These are phyloP conservation scores for Fusarium piperis DNA, from an alignment of 2,329 filamentous ascomycete species.

Conservation along the genomic window DNA sequence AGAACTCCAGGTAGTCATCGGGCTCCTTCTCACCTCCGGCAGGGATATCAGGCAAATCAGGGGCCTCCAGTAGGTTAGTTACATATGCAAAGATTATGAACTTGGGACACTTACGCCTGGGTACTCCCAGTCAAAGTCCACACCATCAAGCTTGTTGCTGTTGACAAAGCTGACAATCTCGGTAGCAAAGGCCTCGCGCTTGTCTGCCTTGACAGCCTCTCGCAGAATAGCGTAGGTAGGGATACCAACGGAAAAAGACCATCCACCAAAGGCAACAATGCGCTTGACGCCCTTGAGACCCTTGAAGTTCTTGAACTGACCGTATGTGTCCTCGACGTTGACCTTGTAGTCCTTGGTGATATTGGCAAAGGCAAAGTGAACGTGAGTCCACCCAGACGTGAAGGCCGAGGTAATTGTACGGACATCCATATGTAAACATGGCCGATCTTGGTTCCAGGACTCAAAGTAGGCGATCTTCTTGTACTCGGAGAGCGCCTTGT, in stretches of 20 bases:
- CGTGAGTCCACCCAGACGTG: slow-evolving; percentile 39
- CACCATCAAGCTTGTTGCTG: slow-evolving; percentile 49
- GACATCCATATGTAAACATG: slow-evolving; percentile 42
- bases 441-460: slow-evolving; percentile 44
- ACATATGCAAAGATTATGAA: too few relatives aligned
- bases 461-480: slow-evolving; percentile 44
- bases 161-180: slow-evolving; percentile 51
- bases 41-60: slow-evolving; percentile 44
- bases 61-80: not conserved
- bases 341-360: slow-evolving; percentile 37
- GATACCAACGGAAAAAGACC: slow-evolving; percentile 33
- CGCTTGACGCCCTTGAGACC: slow-evolving; percentile 28
- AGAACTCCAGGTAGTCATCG: slow-evolving; percentile 31
- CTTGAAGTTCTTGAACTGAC: slow-evolving; percentile 35
- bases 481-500: not conserved
- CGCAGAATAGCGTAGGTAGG: slow-evolving; percentile 31
- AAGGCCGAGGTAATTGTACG: slow-evolving; percentile 24
- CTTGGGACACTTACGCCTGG: slow-evolving; percentile 31
- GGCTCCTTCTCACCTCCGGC: slow-evolving; percentile 23
- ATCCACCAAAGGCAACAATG: slow-evolving; percentile 45
- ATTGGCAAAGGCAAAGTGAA: slow-evolving; percentile 51
- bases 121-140: slow-evolving; percentile 58
- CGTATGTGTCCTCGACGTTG: slow-evolving; percentile 23
- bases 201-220: slow-evolving; percentile 29
- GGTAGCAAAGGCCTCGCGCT: slow-evolving; percentile 46